Base-by-base conservation (phyloP, 257 asterid genomes). In the Solanum gandarillasii region DNA sequence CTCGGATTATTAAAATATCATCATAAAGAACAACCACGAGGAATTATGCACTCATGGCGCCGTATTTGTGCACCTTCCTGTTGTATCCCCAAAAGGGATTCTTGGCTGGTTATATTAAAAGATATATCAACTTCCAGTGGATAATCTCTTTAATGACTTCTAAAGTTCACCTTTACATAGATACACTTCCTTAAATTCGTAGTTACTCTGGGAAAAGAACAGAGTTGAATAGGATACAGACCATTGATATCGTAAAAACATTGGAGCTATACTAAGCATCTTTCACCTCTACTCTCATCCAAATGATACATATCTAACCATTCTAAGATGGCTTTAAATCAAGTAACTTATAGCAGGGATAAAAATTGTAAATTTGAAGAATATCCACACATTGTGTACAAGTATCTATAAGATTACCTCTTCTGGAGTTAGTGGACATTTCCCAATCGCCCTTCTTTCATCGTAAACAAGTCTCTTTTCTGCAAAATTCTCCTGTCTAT, bases 361-460 rank as follows among this genome's bases (percentile, higher is more conserved):
- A 52, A 16, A 81, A 81, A 46, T 5, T 16, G 29, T 81, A 81
- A 46, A 46, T 46, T 46, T 48, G 85, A 81, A 29, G 29, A 29
- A 29, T 8, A 81, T 81, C 85, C 68, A 43, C 27, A 81, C 68
- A 29, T 27, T 2, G 68, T 81, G 85, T 48, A 76, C 13, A 87
- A 67, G 58, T 60, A 87, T 43, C 72, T 27, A 78, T 13, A 76
- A 36, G 70, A 78, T 92, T 79, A 94, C 99, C 98, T 97, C 99
- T 93, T 94, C 99, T 32, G 99, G 99, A 89, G 99, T 97, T 65
- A 96, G 88, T 48, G 99, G 99, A 89, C 99, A 97, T 91, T 97
- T 97, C 84, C 99, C 99, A 84, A 97, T 97, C 7, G 98, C 98
- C 90, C 99, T 93, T 91, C 99, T 94, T 94, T 97, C 98, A 89